Evolutionary conservation across 345 rosid species (phyloP).

Genomic region (Rhizophora mangle): DNA sequence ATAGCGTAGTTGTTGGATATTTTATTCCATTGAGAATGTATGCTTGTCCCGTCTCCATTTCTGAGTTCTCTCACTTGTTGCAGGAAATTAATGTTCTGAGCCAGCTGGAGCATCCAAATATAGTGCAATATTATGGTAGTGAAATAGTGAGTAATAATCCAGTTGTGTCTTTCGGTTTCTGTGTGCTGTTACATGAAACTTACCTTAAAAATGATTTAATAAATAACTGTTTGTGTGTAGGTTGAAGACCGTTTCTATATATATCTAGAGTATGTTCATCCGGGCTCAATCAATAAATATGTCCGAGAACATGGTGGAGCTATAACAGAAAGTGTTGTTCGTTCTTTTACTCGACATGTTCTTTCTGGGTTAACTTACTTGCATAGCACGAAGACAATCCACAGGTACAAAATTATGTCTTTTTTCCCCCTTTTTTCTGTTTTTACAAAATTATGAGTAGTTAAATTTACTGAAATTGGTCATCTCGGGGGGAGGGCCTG

Average conservation of each 20-base stretch:
- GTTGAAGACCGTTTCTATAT: slow-evolving; percentile 80
- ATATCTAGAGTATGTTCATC: slow-evolving; percentile 92
- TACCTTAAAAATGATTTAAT: no score
- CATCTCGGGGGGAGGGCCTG: not conserved
- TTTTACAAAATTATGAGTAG: no score
- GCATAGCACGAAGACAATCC: slow-evolving; percentile 85
- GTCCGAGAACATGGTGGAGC: slow-evolving; percentile 86
- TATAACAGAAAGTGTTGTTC: slow-evolving; percentile 88
- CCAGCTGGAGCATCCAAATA: slow-evolving; percentile 88
- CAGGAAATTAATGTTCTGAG: slow-evolving; percentile 95
- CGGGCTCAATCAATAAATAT: slow-evolving; percentile 89
- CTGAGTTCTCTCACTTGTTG: slow-evolving; percentile 22
- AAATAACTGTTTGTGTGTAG: slow-evolving; percentile 30
- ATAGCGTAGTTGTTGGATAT: not conserved
- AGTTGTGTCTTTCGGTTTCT: slow-evolving; percentile 8
- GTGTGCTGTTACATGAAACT: not conserved
- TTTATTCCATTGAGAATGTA: not conserved
- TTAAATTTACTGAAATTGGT: no score
- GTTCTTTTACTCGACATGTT: slow-evolving; percentile 91
- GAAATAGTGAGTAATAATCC: slow-evolving; percentile 69
- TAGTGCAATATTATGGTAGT: slow-evolving; percentile 97
- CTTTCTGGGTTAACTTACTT: slow-evolving; percentile 84
- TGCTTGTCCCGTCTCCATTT: not conserved
- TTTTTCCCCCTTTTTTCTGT: no score
- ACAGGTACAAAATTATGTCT: slow-evolving; percentile 46